Base-by-base conservation (phyloP, 208 protist genomes). In the Trypanosoma platydactyli region DNA sequence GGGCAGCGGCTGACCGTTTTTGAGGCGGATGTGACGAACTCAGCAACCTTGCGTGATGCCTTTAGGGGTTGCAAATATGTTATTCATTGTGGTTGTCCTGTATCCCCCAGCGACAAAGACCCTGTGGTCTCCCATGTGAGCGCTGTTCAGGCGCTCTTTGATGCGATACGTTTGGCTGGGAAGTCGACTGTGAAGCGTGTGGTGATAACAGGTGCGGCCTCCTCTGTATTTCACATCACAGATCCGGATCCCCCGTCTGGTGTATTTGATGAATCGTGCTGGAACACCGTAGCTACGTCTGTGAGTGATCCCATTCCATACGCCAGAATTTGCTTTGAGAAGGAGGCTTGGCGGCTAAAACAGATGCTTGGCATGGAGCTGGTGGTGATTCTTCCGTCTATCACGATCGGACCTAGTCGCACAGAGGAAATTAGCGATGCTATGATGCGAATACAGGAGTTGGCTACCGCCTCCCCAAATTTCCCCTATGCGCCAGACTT, bases 321-420 rank as follows among this genome's bases (percentile, higher is more conserved):
- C 57, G 91, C 88, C 3, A 86, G 89, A 57, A 73, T 96, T 9
- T 79, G 76, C 50, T 96, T 96, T 67, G 91, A 96, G 76, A 82
- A 84, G 18, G 88, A 96, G 68, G 91, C 91, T 53, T 94, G 91
- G 84, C 76, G 91, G 20, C 62, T 96, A 55, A 78, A 87, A n/a
- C 75, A 85, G 69, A 92, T 96, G 88, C 68, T 94, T 62, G 91
- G 91, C 0, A 86, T 96, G 49, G 88, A 96, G 75, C 66, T 96
- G 53, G 83, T 94, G 22, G 91, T 94, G 25, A 64, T 96, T 55
- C 79, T 96, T 18, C 91, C 91, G 7, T 93, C 91, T 33, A 85
- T 88, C 61, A 80, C 80, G 12, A 86, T 96, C 59, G 91, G 91
- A 33, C 91, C 88, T 6, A 94, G 91, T 64, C 78, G 80, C 7